These are phyloP conservation scores for Kluyveromyces dobzhanskii DNA, from an alignment of 805 yeast genomes.

Conservation along the genomic window DNA sequence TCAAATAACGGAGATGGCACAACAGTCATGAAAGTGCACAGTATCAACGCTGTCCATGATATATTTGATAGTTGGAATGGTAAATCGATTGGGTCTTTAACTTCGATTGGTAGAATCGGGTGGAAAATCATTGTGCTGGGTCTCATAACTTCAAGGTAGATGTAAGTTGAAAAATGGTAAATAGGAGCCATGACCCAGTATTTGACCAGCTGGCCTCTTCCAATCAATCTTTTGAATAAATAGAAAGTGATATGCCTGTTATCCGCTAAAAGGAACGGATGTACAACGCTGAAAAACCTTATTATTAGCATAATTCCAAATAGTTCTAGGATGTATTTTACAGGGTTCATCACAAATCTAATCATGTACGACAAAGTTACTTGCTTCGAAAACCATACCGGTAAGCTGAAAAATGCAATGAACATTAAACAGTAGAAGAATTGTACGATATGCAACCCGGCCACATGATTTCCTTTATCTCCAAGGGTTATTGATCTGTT, in stretches of 20 bases:
- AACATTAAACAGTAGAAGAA: slow-evolving; percentile 69
- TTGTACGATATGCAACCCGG: slow-evolving; percentile 69
- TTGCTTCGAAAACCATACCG: slow-evolving; percentile 54
- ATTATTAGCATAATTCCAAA: slow-evolving; percentile 38
- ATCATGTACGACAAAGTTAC: slow-evolving; percentile 34
- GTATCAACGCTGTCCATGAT: slow-evolving; percentile 42
- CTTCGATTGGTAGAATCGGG: slow-evolving; percentile 30
- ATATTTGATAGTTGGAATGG: slow-evolving; percentile 37
- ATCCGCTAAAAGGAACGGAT: slow-evolving; percentile 88
- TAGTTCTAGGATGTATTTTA: slow-evolving; percentile 26
- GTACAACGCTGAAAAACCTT: slow-evolving; percentile 60
- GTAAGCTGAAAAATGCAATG: slow-evolving; percentile 56
- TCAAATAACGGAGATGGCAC: slow-evolving; percentile 90
- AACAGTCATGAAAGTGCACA: slow-evolving; percentile 50
- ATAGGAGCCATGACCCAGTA: slow-evolving; percentile 50
- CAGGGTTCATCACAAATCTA: slow-evolving; percentile 23
- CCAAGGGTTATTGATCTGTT: slow-evolving; percentile 90
- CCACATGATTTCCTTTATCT: slow-evolving; percentile 77
- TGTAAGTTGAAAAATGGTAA: slow-evolving; percentile 52
- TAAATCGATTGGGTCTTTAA: slow-evolving; percentile 27
- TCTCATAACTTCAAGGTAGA: slow-evolving; percentile 30
- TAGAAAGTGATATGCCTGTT: slow-evolving; percentile 92
- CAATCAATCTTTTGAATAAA: slow-evolving; percentile 59
- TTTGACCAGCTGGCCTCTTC: slow-evolving; percentile 36
- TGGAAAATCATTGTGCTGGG: slow-evolving; percentile 30